These are phyloP conservation scores for Phylloboletellus chloephorus DNA, from an alignment of 1,284 basidiomycete species.

Conservation along the genomic window DNA sequence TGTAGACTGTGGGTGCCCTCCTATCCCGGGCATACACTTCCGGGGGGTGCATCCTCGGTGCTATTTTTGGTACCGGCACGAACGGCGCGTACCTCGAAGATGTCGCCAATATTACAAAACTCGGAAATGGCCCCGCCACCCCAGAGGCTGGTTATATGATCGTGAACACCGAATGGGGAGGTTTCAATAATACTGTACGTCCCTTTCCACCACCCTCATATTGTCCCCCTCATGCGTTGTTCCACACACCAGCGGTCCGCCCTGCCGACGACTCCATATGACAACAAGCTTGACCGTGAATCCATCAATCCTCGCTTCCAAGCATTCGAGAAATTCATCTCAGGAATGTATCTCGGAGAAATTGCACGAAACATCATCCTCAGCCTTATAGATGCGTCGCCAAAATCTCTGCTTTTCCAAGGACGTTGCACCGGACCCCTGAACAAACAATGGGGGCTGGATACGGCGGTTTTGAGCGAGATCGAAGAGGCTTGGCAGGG, in stretches of 20 bases:
- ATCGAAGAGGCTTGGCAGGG: conserved; percentile 73
- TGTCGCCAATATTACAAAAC: conserved; percentile 79
- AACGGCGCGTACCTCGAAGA: conserved; percentile 96
- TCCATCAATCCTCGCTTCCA: conserved; percentile 94
- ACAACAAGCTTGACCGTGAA: conserved; percentile 88
- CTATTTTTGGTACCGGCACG: conserved; percentile 97
- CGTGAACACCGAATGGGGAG: conserved; percentile 98
- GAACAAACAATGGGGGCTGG: conserved; percentile 91
- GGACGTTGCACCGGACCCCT: conserved; percentile 70
- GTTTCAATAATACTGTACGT: conserved; percentile 83
- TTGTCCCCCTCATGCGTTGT: conserved; percentile 5
- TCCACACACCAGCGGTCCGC: conserved; percentile 57
- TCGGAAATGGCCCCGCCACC: conserved; percentile 57
- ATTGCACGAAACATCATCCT: conserved; percentile 84
- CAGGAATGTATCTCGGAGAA: conserved; percentile 98
- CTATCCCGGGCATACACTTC: conserved; percentile 89
- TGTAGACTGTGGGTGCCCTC: conserved; percentile 88
- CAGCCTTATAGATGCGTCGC: conserved; percentile 78
- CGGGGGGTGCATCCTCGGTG: conserved; percentile 84
- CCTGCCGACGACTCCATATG: conserved; percentile 87
- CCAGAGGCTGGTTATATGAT: conserved; percentile 78
- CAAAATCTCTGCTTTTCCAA: conserved; percentile 68
- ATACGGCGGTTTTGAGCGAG: conserved; percentile 88
- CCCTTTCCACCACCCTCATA: conserved; percentile 1
- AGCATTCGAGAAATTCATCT: conserved; percentile 97